A percentile compares a stretch with the other conserved stretches of the same genome.
phyloP scores from a whole-genome alignment of 2,329 filamentous ascomycete genomes.

The Fusarium hostae region DNA sequence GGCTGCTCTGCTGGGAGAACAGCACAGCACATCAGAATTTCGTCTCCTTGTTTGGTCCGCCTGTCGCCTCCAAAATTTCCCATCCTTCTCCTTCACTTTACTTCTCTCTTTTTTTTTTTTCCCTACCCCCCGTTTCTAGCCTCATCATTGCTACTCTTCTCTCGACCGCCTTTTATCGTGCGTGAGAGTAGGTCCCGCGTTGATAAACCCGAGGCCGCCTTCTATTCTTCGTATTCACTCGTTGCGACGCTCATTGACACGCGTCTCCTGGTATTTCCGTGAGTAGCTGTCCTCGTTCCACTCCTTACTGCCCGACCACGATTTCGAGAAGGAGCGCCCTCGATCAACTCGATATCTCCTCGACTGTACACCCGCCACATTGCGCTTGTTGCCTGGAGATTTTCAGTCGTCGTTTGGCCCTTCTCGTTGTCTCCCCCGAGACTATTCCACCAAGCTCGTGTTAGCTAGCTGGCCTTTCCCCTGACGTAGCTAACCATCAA shows the following conservation, averaged over 20 bases:
- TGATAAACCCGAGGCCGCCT: slow-evolving; percentile 39
- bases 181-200: slow-evolving; percentile 43
- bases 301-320: slow-evolving; percentile 22
- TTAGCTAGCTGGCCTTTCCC: slow-evolving; percentile 42
- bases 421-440: slow-evolving; percentile 9
- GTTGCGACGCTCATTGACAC: slow-evolving; percentile 49
- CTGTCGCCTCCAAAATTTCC: slow-evolving; percentile 48
- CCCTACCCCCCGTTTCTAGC: slow-evolving; percentile 42
- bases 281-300: slow-evolving; percentile 43
- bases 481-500: slow-evolving; percentile 43
- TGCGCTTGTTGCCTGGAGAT: slow-evolving; percentile 17
- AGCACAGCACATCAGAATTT: slow-evolving; percentile 51
- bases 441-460: slow-evolving; percentile 28
- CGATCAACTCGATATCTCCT: slow-evolving; percentile 14
- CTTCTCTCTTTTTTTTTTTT: slow-evolving; percentile 39
- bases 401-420: slow-evolving; percentile 1
- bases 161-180: slow-evolving; percentile 43
- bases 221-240: slow-evolving; percentile 44
- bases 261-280: slow-evolving; percentile 47
- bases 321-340: slow-evolving; percentile 33
- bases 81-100: slow-evolving; percentile 44
- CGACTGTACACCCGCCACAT: slow-evolving; percentile 1
- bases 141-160: slow-evolving; percentile 54
- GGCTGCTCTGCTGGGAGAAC: slow-evolving; percentile 45
- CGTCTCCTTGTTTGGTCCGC: slow-evolving; percentile 45